Evolutionary conservation across 2,329 filamentous ascomycete species (phyloP), one percentile per base, ranked within the genome.

Genomic region (Nigrospora osmanthi): DNA sequence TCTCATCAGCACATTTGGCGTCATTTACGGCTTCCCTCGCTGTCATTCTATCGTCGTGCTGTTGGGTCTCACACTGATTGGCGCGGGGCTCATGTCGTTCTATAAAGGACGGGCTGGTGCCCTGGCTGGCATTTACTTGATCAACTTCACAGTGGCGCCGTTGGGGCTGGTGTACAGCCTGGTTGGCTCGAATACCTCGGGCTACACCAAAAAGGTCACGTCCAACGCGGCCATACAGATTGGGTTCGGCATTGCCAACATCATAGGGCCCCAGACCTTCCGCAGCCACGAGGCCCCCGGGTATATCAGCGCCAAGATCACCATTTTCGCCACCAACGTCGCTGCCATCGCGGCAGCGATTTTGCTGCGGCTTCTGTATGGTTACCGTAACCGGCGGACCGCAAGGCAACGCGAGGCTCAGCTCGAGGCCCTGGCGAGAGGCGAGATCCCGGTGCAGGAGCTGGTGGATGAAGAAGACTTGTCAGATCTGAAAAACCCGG

Each of bases 291-390:
- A 80, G 47, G 72, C 68, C 0, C 76, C 75, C 1, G 61, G 71
- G 3, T 78, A 73, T 51, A 66, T 68, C 12, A 74, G 72, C 1
- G 76, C 74, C 14, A 76, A 78, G 54, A 67, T 79, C 19, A 69
- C 73, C 14, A 71, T 80, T 45, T 67, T 80, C 58, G 72, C 65
- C 11, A 77, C 72, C 5, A 43, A 38, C 15, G 42, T 41, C 28
- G 43, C 35, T 1, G 42, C 28, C 15, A 44, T 47, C 14, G 9
- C 44, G 5, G 19, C 45, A 13, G 43, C 42, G 7, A 15, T 37
- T 58, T 58, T 46, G 50, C 45, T 41, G 56, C 19, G 47, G 58
- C 45, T 47, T 4, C 6, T 55, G 44, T 52, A 58, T 42, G 57
- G 55, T 17, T 45, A 49, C 40, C 40, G 50, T 3, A 52, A 47